Percentiles rank a stretch among this genome's conserved stretches.
Conservation (phyloP, 306 rosid genomes). For the Dryas octopetala region DNA sequence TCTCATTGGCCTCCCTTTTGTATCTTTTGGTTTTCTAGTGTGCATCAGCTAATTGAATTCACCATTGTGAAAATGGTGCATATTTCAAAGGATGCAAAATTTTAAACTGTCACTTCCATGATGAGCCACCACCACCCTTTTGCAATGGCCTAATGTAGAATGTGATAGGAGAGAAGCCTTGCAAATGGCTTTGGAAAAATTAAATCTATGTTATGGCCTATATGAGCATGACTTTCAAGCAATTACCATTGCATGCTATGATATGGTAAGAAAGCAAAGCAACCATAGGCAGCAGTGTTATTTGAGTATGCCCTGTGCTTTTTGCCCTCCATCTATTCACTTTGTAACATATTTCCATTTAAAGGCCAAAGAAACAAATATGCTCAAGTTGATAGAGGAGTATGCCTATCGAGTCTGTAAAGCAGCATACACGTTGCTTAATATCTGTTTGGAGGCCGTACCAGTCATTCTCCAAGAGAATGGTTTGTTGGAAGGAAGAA, state of each 20-base stretch:
- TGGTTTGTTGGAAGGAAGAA: no score
- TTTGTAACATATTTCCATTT: background rate
- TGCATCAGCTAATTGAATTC: constrained; percentile 34
- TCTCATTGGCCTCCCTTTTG: constrained; percentile 69
- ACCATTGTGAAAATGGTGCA: constrained; percentile 47
- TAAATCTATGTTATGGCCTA: background rate
- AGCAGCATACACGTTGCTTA: background rate
- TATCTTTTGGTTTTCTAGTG: constrained; percentile 39
- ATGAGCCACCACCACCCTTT: background rate
- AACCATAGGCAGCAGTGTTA: background rate
- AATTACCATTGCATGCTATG: background rate
- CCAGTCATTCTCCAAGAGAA: no score
- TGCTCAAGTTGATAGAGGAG: background rate
- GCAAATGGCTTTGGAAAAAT: constrained; percentile 2
- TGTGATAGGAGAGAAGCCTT: background rate
- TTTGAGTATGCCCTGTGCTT: background rate
- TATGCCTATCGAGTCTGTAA: background rate
- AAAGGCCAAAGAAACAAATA: background rate
- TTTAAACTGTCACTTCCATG: constrained; percentile 1
- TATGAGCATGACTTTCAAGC: background rate
- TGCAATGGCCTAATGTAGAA: background rate
- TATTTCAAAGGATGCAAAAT: constrained; percentile 32
- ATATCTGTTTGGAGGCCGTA: no score
- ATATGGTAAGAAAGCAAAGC: background rate
- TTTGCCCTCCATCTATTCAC: background rate